A percentile compares a stretch with the other conserved stretches of the same genome.
phyloP scores from a whole-genome alignment of 1,139 yeast species.

The Blastobotrys persicus region DNA sequence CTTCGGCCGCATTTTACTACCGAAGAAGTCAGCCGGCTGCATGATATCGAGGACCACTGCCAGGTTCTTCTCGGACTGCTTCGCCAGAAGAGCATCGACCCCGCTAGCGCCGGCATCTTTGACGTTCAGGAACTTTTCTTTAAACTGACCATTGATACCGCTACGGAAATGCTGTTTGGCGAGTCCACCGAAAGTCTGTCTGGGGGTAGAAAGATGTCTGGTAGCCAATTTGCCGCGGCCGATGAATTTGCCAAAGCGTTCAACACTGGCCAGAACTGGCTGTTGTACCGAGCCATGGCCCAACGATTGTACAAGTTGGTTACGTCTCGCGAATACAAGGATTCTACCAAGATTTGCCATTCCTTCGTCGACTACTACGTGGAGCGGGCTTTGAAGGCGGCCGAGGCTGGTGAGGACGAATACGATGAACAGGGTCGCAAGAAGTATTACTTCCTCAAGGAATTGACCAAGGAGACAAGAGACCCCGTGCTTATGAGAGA shows the following conservation, averaged over 20 bases:
- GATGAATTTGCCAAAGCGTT: constrained; percentile 46
- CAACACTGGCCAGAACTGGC: constrained; percentile 42
- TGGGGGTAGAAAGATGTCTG: constrained; percentile 1
- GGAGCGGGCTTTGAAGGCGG: constrained; percentile 25
- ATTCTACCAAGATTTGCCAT: constrained; percentile 24
- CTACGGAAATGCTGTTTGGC: constrained; percentile 58
- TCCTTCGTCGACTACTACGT: constrained; percentile 34
- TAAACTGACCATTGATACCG: constrained; percentile 53
- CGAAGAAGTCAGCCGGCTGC: constrained; percentile 51
- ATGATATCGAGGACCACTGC: constrained; percentile 46
- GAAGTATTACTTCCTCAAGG: constrained; percentile 38
- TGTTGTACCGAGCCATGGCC: constrained; percentile 40
- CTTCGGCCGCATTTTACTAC: constrained; percentile 55
- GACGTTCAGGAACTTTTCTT: constrained; percentile 52
- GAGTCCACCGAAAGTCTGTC: constrained; percentile 45
- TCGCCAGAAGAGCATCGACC: constrained; percentile 9
- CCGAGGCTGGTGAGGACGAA: constrained; percentile 2
- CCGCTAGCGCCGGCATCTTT: constrained; percentile 33
- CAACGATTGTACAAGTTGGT: constrained; percentile 28
- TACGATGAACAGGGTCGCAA: constrained; percentile 12
- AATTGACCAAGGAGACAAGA: constrained; percentile 49
- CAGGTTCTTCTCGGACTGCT: constrained; percentile 24
- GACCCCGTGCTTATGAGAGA: constrained; percentile 48
- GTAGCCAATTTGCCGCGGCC: constrained; percentile 13
- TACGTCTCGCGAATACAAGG: background rate